phyloP scores from a whole-genome alignment of 2,329 filamentous ascomycete genomes.

The Aspergillus terreus region DNA sequence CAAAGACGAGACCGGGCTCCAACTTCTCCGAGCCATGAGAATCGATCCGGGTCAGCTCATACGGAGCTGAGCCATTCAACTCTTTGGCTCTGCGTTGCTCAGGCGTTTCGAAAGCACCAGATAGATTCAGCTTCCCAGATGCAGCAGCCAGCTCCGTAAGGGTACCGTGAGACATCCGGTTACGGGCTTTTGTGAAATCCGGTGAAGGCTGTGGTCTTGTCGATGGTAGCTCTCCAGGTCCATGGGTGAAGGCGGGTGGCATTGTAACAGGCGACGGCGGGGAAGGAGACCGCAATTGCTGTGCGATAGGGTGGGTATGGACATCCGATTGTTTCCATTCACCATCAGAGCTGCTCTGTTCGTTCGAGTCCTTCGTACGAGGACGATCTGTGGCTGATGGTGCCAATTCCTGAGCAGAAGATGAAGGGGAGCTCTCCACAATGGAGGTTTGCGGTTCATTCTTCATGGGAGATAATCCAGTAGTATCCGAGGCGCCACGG shows the following conservation, averaged over 20 bases:
- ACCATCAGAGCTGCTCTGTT: constrained; percentile 40
- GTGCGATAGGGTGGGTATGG: constrained; percentile 27
- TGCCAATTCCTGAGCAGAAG: constrained; percentile 35
- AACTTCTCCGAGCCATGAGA: constrained; percentile 9
- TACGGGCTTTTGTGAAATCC: constrained; percentile 76
- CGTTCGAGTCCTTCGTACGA: constrained; percentile 24
- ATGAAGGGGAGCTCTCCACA: constrained; percentile 31
- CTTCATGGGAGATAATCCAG: constrained; percentile 17
- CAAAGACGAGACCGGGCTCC: constrained; percentile 3
- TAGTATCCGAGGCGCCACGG: constrained; percentile 31
- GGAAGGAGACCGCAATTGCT: constrained; percentile 46
- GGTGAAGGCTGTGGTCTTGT: constrained; percentile 70
- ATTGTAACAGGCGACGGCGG: constrained; percentile 72
- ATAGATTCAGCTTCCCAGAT: constrained; percentile 51
- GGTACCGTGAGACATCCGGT: constrained; percentile 77
- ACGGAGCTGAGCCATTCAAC: constrained; percentile 34
- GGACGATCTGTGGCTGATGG: constrained; percentile 19
- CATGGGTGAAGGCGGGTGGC: constrained; percentile 77
- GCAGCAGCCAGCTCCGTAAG: constrained; percentile 72
- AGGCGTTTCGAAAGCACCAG: constrained; percentile 33
- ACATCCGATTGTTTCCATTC: constrained; percentile 24
- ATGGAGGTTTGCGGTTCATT: constrained; percentile 14
- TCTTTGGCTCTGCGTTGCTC: constrained; percentile 34
- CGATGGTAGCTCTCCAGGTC: constrained; percentile 65
- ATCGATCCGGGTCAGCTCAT: constrained; percentile 37